Evolutionary conservation across 164 flowering plant species (phyloP), one percentile per base, ranked within the genome.

Genomic region (Paratinospora sagittata): DNA sequence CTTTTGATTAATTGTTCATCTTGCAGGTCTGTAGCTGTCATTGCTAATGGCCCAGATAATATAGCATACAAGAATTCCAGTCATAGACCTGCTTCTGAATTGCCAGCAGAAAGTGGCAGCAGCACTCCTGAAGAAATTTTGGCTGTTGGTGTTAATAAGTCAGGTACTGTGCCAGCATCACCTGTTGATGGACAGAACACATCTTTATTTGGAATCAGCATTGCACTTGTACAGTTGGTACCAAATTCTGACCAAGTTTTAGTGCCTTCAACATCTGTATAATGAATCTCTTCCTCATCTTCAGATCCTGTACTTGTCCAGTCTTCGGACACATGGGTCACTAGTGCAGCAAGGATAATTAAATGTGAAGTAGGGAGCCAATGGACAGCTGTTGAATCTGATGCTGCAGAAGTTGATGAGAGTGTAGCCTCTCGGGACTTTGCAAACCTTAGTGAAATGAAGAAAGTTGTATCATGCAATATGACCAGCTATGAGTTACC

Each of bases 291-390:
- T 75, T 83, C 88, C 66, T 86, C 95, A 14, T 76, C 92, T 78
- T 84, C 85, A 60, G 89, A 87, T 85, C 90, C 89, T 69, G 86
- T 86, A 2, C 75, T 84, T 7, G 80, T 79, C 70, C 88, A 89
- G 30, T 86, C 87, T 63, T 75, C 78, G 81, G 90, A 87, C 71
- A 76, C 83, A 70, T 72, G 80, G 68, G 73, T 72, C 70, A 81
- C 85, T 58, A 75, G 82, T 78, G 78, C 78, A 23, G 85, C 82
- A 37, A 87, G 91, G 65, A 75, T 87, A 34, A 85, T 82, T 73
- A 85, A 78, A 74, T 83, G 86, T 71, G 92, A 88, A 80, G 84
- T 82, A 21, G 89, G 87, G 69, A 82, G 77, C 67, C 85, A 83
- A 43, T 78, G 74, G 39, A 57, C 77, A 58, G 62, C 73, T 65